phyloP scores from a whole-genome alignment of 2,329 filamentous ascomycete species.

The Neobulgaria alba region DNA sequence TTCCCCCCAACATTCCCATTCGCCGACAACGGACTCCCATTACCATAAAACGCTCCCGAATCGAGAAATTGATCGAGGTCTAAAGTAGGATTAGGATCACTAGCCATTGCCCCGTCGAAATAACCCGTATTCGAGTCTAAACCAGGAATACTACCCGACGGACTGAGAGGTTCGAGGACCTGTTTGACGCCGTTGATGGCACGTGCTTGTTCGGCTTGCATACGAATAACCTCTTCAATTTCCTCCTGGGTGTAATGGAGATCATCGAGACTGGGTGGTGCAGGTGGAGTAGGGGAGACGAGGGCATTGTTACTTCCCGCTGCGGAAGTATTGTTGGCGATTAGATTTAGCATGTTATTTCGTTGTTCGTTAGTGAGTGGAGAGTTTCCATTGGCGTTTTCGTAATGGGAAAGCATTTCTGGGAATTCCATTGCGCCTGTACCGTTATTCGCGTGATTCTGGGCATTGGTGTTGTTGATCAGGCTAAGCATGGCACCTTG shows the following conservation, averaged over 20 bases:
- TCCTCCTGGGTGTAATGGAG: conserved; percentile 65
- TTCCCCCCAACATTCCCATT: conserved; percentile 10
- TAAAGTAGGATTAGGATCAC: conserved; percentile 33
- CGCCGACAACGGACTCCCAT: conserved; percentile 16
- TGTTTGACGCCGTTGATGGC: conserved; percentile 69
- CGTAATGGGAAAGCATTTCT: conserved; percentile 36
- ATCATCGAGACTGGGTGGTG: conserved; percentile 41
- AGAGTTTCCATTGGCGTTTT: conserved; percentile 40
- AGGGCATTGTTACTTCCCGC: conserved; percentile 21
- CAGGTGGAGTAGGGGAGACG: conserved; percentile 30
- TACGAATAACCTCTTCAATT: conserved; percentile 66
- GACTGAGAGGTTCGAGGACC: conserved; percentile 70
- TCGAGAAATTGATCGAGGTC: conserved; percentile 45
- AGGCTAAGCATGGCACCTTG: conserved; percentile 52
- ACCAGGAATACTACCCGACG: conserved; percentile 69
- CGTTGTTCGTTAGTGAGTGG: conserved; percentile 50
- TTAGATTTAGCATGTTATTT: conserved; percentile 49
- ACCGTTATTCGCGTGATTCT: conserved; percentile 31
- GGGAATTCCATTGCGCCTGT: conserved; percentile 38
- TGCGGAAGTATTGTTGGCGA: conserved; percentile 35
- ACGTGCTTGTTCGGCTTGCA: conserved; percentile 71
- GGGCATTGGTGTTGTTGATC: conserved; percentile 55
- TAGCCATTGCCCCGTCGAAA: conserved; percentile 26
- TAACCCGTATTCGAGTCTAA: conserved; percentile 35
- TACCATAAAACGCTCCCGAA: conserved; percentile 32